Conservation (phyloP, 179 eudicot species). For the Spergularia azorica region DNA sequence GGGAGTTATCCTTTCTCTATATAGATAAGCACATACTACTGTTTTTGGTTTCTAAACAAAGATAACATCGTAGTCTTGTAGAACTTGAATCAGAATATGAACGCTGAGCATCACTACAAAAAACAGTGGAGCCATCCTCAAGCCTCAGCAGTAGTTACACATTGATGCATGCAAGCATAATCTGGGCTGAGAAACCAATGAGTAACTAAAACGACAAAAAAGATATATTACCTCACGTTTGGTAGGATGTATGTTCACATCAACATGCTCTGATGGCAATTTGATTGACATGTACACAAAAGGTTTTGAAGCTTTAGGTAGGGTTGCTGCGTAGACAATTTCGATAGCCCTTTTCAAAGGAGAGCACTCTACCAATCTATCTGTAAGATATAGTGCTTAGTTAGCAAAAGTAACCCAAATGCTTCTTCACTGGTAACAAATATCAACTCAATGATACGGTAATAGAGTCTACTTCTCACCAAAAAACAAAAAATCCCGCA, state of each 20-base stretch:
- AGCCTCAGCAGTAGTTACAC: background rate
- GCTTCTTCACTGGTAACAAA: background rate
- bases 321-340: constrained; percentile 89
- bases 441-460: background rate
- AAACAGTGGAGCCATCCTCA: background rate
- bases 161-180: background rate
- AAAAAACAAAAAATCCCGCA: background rate
- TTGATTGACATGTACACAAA: constrained; percentile 88
- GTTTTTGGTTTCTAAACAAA: background rate
- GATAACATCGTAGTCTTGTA: background rate
- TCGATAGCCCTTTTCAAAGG: constrained; percentile 94
- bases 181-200: background rate
- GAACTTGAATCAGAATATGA: background rate
- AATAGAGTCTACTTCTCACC: background rate
- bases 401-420: constrained; percentile 7
- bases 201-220: background rate
- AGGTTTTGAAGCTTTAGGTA: constrained; percentile 98
- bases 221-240: constrained; percentile 74
- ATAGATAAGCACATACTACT: background rate
- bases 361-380: constrained; percentile 91
- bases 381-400: constrained; percentile 43
- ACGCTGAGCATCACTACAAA: background rate
- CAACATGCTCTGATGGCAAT: constrained; percentile 91
- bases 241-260: constrained; percentile 98
- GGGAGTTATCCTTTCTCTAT: background rate